Base-by-base conservation (phyloP, 2,329 filamentous ascomycete species). In the Neurospora sp. region DNA sequence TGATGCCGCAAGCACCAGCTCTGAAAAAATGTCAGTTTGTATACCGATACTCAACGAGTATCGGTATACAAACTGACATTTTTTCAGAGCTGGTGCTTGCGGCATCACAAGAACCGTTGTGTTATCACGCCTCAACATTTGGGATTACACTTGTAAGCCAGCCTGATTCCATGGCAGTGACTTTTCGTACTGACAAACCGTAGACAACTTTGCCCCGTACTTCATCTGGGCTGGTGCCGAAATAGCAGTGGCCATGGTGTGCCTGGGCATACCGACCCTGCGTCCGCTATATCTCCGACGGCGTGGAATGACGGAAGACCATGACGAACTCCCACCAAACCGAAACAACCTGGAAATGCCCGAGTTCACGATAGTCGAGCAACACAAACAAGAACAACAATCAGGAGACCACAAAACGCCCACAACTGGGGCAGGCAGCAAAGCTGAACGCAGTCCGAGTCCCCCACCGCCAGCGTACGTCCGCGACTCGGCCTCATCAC, bases 291-390 rank as follows among this genome's bases (percentile, higher is more conserved):
- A 81, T 71, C 73, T 85, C 66, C 84, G 81, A 3, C 81, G 81
- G 13, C 81, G 82, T 43, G 77, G 75, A 13, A 67, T 74, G 62
- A 73, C 71, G 28, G 73, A 70, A 36, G 72, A 72, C 5, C 74
- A 75, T 62, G 70, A 73, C 10, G 68, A 74, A 42, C 42, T 5
- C 1, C 52, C 52, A n/a, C 28, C 28, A 2, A 93, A 93, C 79
- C 93, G 91, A 78, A 83, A 85, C 78, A 87, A 85, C 71, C 88
- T 86, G 76, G 80, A 83, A 28, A 67, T 79, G 10, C 79, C 78
- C 1, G 73, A 73, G 1, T 80, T 79, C 67, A 75, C 74, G 13
- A 79, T 70, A 84, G 85, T 42, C 82, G 87, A 13, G 90, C 91
- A n/a, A 80, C 87, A 70, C 80, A 66, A 52, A 33, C 67, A 19